Percentiles rank a stretch among this genome's conserved stretches.
Evolutionary conservation across 2,329 filamentous ascomycete genomes (phyloP).

Genomic region (Hirsutella minnesotensis): DNA sequence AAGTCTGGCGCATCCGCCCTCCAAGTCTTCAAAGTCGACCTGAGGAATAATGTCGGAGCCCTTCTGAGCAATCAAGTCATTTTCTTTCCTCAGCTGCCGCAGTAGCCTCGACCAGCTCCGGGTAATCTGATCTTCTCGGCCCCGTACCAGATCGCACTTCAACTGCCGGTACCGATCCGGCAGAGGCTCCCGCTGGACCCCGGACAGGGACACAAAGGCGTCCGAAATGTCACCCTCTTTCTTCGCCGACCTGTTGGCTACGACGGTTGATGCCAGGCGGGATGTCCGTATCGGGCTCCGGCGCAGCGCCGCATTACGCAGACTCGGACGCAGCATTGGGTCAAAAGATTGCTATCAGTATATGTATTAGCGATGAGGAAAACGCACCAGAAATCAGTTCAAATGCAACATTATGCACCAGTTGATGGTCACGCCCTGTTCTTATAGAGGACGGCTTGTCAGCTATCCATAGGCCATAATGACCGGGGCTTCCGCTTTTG

Average conservation of each 20-base stretch:
- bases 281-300: neutral
- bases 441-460: too few species aligned
- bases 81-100: conserved; percentile 30
- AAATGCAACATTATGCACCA: neutral
- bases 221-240: conserved; percentile 52
- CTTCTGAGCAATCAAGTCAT: conserved; percentile 29
- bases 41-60: conserved; percentile 40
- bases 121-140: conserved; percentile 33
- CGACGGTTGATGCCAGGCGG: conserved; percentile 3
- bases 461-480: too few species aligned
- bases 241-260: conserved; percentile 20
- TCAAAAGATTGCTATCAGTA: neutral
- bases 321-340: neutral
- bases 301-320: neutral
- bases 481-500: too few species aligned
- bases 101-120: conserved; percentile 38
- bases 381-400: neutral
- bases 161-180: conserved; percentile 43
- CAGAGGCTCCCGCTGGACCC: conserved; percentile 29
- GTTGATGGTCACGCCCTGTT: too few species aligned
- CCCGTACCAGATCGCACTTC: conserved; percentile 39
- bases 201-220: conserved; percentile 47
- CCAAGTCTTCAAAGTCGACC: conserved; percentile 33
- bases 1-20: conserved; percentile 21
- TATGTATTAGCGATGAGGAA: neutral